These are phyloP conservation scores for Phallus indusiatus DNA, from an alignment of 768 basidiomycete genomes.

Conservation along the genomic window DNA sequence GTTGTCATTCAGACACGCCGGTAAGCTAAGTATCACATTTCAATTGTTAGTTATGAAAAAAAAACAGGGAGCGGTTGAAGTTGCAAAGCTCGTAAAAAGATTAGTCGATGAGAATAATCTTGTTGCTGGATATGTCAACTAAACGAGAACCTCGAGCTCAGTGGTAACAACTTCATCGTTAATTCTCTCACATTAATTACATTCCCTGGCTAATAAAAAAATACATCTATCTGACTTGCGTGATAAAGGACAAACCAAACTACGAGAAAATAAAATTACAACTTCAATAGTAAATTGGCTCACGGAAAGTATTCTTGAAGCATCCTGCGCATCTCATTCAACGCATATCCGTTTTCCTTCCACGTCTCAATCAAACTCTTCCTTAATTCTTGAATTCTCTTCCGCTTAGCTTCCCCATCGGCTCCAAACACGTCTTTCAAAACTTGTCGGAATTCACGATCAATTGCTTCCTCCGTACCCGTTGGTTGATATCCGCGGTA, in stretches of 20 bases:
- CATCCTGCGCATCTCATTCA: not conserved
- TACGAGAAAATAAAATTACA: too few relatives aligned
- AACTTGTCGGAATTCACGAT: constrained; percentile 13
- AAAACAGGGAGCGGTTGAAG: constrained; percentile 41
- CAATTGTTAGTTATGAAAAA: not conserved
- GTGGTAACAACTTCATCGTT: too few relatives aligned
- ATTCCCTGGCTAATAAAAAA: too few relatives aligned
- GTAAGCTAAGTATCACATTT: constrained; percentile 25
- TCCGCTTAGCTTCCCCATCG: constrained; percentile 18
- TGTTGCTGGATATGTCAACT: constrained; percentile 12
- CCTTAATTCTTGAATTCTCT: constrained; percentile 11
- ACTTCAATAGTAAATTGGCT: too few relatives aligned
- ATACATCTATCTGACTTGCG: too few relatives aligned
- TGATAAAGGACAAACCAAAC: too few relatives aligned
- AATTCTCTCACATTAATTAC: too few relatives aligned
- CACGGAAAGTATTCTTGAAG: not conserved
- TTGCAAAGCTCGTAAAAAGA: constrained; percentile 40
- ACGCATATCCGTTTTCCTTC: constrained; percentile 1
- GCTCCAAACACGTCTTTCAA: constrained; percentile 15
- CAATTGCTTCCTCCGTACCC: constrained; percentile 17
- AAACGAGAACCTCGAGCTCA: too few relatives aligned
- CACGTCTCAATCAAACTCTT: constrained; percentile 1
- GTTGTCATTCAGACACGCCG: constrained; percentile 56
- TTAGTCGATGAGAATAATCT: constrained; percentile 46
- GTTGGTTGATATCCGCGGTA: constrained; percentile 14